Evolutionary conservation across 208 protist genomes (phyloP), one percentile per base, ranked within the genome.

Genomic region (Trypanosoma melophagium): DNA sequence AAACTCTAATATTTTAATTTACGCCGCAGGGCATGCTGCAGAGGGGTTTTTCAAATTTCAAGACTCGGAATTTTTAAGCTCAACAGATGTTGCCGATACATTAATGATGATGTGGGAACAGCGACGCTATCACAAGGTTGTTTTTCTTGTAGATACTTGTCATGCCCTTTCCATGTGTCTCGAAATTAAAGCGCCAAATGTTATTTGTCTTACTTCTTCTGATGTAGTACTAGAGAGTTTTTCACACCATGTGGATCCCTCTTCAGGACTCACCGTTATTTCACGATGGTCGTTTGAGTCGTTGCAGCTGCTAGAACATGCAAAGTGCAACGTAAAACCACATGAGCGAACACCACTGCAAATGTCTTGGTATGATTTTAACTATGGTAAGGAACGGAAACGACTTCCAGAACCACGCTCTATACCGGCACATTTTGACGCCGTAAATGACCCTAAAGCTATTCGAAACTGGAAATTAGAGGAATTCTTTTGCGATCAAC

Each of bases 21-120:
- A 98, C 84, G 68, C 98, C 50, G 73, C 95, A 28, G 98, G 98
- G 9, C 98, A 99, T 71, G 97, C 94, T 25, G 98, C 97, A 22
- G 88, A 98, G 60, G 82, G 95, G 41, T 99, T 98, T 77, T 90
- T 99, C 50, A 99, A 99, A 75, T 98, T 99, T 71, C 97, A 99
- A 66, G 96, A 98, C 65, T 75, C 77, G 4, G 93, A 97, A 72
- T 97, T 98, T 71, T 63, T 99, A 52, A 84, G 75, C 63, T 86
- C 81, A 17, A 60, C 66, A 1, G 93, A 97, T 64, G 64, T 99
- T n/a, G 86, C 92, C 8, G 96, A 99, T 60, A 94, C 93, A n/a
- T 83, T 99, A 40, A 80, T 89, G 79, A 95, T 98, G 81, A 99
- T 99, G 97, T 78, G 84, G 41, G 70, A 92, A 72, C 96, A 97